Evolutionary conservation across 2,329 filamentous ascomycete species (phyloP), one percentile per base, ranked within the genome.

Genomic region (Aspergillus sp.): DNA sequence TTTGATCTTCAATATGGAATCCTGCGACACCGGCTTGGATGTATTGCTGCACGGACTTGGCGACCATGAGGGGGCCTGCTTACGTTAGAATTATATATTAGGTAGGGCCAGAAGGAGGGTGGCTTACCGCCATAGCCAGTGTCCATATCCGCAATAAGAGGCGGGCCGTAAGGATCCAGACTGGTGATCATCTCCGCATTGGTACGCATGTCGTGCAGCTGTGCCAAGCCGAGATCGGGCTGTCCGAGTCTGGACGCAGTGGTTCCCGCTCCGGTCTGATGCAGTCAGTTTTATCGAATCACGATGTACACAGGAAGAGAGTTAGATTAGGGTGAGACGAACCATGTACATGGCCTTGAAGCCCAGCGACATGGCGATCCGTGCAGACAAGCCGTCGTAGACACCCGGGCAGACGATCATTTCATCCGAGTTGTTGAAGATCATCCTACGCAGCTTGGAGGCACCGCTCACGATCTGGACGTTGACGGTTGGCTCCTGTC

Each of bases 341-440:
- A 83, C 81, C 82, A 86, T 86, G 67, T 86, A 86, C 33, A 86
- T 60, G 44, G 72, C 76, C 37, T 84, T 76, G 46, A 84, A 85
- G 5, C 81, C 82, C n/a, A 78, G 70, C 33, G 73, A 67, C 19
- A 84, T 69, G 1, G 82, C 81, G 44, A 86, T 76, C 1, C 82
- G 71, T 0, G 83, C 81, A 2, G 79, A 81, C 43, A 85, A 74
- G 10, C 83, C 83, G 69, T 87, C 83, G 56, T 85, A 85, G 2
- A 86, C 82, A 29, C 83, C 82, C 0, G 82, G 82, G 40, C 77
- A 81, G 3, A 83, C 72, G 33, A 86, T 61, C 42, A 62, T 37
- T 5, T 60, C 57, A 26, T 57, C 53, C 4, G 56, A 56, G 7
- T 63, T 57, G 6, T 49, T 52, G 5, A 63, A 42, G 46, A 57